These are phyloP conservation scores for Termitomyces sp. DNA, from an alignment of 768 basidiomycete genomes.

Conservation along the genomic window DNA sequence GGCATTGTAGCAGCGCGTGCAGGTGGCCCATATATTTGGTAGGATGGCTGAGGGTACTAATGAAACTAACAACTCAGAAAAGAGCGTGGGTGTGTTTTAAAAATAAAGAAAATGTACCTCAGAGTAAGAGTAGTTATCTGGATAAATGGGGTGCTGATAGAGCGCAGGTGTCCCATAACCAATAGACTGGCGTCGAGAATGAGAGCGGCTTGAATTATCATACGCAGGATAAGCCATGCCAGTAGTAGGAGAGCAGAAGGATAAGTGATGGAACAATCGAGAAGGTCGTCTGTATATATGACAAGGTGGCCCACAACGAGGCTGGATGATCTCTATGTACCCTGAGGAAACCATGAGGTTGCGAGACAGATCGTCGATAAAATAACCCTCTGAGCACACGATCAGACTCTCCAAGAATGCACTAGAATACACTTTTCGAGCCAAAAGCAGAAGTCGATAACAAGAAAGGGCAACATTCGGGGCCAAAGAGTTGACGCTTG, in stretches of 20 bases:
- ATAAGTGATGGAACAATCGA: background rate
- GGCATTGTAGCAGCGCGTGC: constrained; percentile 22
- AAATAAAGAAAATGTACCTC: constrained; percentile 29
- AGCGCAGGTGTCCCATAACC: constrained; percentile 26
- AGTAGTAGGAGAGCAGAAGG: background rate
- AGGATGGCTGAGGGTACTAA: constrained; percentile 42
- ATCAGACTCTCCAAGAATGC: background rate
- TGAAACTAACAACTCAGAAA: background rate
- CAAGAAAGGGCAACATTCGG: background rate
- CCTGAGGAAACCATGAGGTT: constrained; percentile 17
- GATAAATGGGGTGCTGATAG: constrained; percentile 37
- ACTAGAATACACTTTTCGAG: background rate
- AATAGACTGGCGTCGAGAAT: constrained; percentile 38
- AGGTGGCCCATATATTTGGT: constrained; percentile 43
- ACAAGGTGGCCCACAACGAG: constrained; percentile 13
- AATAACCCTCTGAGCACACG: background rate
- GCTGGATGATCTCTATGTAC: constrained; percentile 4
- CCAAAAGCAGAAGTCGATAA: background rate
- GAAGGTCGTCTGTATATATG: constrained; percentile 10
- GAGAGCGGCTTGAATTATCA: constrained; percentile 23
- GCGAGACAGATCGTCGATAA: constrained; percentile 1
- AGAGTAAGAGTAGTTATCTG: constrained; percentile 24
- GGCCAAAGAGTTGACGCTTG: background rate
- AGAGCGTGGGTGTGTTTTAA: background rate
- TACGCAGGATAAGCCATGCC: constrained; percentile 23